Evolutionary conservation across 805 yeast genomes (phyloP).

Genomic region (Starmera caribaea): DNA sequence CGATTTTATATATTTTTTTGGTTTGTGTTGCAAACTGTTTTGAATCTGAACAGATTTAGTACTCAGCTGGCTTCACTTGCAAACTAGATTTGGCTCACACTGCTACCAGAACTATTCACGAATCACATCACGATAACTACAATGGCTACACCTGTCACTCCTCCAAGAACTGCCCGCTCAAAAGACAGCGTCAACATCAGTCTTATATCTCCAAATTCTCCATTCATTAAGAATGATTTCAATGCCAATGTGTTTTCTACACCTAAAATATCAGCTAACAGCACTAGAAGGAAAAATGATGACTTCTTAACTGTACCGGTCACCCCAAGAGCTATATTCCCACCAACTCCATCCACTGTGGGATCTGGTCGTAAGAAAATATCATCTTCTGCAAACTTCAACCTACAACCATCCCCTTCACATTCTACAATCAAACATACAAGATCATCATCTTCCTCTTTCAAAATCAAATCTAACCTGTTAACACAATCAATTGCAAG

Average conservation of each 20-base stretch:
- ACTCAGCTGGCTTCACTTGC: too few species aligned
- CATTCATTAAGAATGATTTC: too few species aligned
- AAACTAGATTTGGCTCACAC: too few species aligned
- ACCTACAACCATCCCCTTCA: too few species aligned
- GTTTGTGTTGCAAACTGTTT: too few species aligned
- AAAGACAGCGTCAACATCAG: too few species aligned
- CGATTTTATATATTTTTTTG: too few species aligned
- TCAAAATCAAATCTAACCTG: not conserved
- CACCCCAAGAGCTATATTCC: conserved; percentile 15
- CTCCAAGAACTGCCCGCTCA: not conserved
- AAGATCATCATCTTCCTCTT: not conserved
- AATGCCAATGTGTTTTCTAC: not conserved
- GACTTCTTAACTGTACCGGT: conserved; percentile 1
- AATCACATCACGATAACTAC: not conserved
- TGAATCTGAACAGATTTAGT: too few species aligned
- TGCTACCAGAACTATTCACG: too few species aligned
- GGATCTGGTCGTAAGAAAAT: conserved; percentile 18
- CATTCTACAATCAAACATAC: not conserved
- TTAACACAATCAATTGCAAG: too few species aligned
- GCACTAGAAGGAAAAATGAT: conserved; percentile 11
- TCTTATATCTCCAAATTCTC: too few species aligned
- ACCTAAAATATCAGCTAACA: conserved; percentile 11
- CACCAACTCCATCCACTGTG: conserved; percentile 21
- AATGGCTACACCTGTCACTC: not conserved
- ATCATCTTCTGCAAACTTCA: too few species aligned